These are phyloP conservation scores for Cocos nucifera DNA, from an alignment of 176 grass and related monocot species.

Conservation along the genomic window DNA sequence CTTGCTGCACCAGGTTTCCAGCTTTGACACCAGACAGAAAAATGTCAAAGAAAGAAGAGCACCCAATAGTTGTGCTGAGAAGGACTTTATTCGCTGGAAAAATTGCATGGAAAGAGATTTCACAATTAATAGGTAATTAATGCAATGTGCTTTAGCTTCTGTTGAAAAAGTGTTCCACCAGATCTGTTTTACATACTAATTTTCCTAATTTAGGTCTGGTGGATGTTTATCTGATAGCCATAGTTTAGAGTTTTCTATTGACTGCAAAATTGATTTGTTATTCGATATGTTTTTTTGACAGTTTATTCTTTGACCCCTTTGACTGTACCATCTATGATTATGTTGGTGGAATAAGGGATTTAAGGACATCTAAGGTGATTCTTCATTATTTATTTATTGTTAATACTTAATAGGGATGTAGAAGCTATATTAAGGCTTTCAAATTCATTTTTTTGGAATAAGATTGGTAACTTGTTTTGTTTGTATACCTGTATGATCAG, in stretches of 20 bases:
- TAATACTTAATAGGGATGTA: too few species aligned
- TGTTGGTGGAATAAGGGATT: conserved; percentile 76
- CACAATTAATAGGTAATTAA: conserved; percentile 71
- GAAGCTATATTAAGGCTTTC: too few species aligned
- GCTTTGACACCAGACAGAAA: conserved; percentile 36
- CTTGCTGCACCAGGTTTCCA: conserved; percentile 51
- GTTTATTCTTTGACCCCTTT: conserved; percentile 75
- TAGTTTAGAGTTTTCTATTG: too few species aligned
- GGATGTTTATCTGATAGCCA: too few species aligned
- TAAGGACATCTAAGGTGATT: conserved; percentile 68
- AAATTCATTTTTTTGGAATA: too few species aligned
- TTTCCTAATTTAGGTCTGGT: too few species aligned
- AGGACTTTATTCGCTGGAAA: conserved; percentile 69
- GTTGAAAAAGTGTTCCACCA: too few species aligned
- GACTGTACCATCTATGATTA: conserved; percentile 67
- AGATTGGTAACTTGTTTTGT: conserved; percentile 1
- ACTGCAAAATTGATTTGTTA: background rate
- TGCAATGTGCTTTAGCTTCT: background rate
- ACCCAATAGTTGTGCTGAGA: conserved; percentile 25
- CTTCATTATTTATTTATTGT: too few species aligned
- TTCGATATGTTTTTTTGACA: conserved; percentile 20
- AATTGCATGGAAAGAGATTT: conserved; percentile 79
- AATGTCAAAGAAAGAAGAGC: conserved; percentile 20
- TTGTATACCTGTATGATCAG: conserved; percentile 38
- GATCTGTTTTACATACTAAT: too few species aligned